Percentiles rank a stretch among this genome's conserved stretches.
Conservation (phyloP, 257 asterid genomes). For the Nicotiana benthamiana region DNA sequence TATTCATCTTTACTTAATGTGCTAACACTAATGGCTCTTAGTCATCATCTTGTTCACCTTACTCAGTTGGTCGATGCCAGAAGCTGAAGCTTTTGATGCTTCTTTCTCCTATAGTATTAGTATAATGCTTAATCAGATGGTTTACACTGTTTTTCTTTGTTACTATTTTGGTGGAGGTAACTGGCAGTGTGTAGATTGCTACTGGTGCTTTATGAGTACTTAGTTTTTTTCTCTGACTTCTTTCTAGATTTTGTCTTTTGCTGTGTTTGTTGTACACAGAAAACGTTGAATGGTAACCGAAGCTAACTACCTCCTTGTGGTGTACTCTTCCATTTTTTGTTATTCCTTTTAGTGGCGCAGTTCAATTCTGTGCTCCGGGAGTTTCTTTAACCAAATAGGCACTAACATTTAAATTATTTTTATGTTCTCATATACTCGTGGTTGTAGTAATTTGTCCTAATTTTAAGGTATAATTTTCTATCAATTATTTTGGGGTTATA, state of each 20-base stretch:
- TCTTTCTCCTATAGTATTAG: too few relatives aligned
- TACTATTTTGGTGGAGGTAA: not conserved
- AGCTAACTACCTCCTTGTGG: not conserved
- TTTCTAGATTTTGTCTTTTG: too few relatives aligned
- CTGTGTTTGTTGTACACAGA: not conserved
- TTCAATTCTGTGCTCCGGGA: too few relatives aligned
- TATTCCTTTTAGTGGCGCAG: too few relatives aligned
- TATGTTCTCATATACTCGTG: too few relatives aligned
- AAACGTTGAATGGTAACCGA: not conserved
- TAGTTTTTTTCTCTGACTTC: not conserved
- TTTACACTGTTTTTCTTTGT: not conserved
- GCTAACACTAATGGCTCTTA: constrained; percentile 39
- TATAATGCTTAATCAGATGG: not conserved
- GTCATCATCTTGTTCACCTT: constrained; percentile 52
- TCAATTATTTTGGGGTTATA: too few relatives aligned
- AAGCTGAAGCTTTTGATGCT: not conserved
- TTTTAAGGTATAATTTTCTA: too few relatives aligned
- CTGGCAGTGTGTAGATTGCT: not conserved
- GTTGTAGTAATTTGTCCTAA: too few relatives aligned
- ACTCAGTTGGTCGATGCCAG: constrained; percentile 14
- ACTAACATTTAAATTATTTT: too few relatives aligned
- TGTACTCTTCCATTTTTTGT: too few relatives aligned
- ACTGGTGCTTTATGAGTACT: not conserved
- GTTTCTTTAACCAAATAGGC: too few relatives aligned
- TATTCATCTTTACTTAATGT: constrained; percentile 65